These are phyloP conservation scores for Sicyos baderoa DNA, from an alignment of 306 rosid genomes.

Conservation along the genomic window DNA sequence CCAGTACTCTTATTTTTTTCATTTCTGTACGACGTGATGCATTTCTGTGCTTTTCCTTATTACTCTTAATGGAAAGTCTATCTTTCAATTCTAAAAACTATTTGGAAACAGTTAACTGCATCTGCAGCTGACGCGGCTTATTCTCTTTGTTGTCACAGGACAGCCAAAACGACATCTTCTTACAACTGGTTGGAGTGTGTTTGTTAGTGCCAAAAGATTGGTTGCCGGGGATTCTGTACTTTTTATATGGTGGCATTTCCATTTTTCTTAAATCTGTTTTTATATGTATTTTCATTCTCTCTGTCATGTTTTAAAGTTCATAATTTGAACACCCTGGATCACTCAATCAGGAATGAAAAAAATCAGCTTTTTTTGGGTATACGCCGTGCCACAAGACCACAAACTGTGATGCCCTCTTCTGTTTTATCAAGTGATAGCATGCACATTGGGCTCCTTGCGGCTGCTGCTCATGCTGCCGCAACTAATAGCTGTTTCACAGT, in stretches of 20 bases:
- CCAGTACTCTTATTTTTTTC: not conserved
- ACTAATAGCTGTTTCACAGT: slow-evolving; percentile 83
- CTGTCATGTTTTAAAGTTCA: slow-evolving; percentile 16
- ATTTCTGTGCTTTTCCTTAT: not conserved
- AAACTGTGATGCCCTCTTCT: slow-evolving; percentile 76
- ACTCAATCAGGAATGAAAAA: slow-evolving; percentile 58
- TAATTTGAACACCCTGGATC: slow-evolving; percentile 15
- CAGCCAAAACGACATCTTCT: slow-evolving; percentile 93
- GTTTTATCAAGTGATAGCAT: slow-evolving; percentile 81
- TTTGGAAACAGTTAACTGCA: not conserved
- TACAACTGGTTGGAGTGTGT: slow-evolving; percentile 90
- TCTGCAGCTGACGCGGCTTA: slow-evolving; percentile 18
- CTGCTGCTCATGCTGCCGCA: slow-evolving; percentile 91
- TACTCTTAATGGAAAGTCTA: not conserved
- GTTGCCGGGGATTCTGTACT: slow-evolving; percentile 90
- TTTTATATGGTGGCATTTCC: slow-evolving; percentile 58
- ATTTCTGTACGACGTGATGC: not conserved
- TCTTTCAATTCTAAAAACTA: not conserved
- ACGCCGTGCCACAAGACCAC: slow-evolving; percentile 70
- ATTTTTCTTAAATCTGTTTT: not conserved
- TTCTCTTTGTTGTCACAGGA: slow-evolving; percentile 46
- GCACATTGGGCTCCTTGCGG: slow-evolving; percentile 94
- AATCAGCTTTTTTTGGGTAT: slow-evolving; percentile 87
- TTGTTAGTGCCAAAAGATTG: slow-evolving; percentile 88
- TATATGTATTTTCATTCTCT: slow-evolving; percentile 13